Conservation (phyloP, 2,329 filamentous ascomycete species). For the Tolypocladium endophyticum region DNA sequence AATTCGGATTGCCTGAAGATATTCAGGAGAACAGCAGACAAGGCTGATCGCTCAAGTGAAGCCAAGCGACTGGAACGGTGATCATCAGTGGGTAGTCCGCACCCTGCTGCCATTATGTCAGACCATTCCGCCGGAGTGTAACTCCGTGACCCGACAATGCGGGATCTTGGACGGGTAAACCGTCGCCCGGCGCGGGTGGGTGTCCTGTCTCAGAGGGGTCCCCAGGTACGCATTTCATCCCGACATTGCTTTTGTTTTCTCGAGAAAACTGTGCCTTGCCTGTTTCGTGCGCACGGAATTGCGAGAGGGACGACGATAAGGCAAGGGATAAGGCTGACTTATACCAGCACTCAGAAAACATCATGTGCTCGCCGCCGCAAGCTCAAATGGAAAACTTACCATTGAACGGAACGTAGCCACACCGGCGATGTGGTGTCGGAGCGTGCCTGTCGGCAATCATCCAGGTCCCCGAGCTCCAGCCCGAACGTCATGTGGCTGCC, state of each 20-base stretch:
- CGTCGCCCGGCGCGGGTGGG: neutral
- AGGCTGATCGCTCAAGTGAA: neutral
- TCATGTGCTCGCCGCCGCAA: neutral
- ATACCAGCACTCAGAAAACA: neutral
- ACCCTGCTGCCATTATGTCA: neutral
- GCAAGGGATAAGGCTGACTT: neutral
- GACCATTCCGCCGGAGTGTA: neutral
- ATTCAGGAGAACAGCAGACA: neutral
- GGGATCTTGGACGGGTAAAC: neutral
- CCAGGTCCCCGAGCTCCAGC: neutral
- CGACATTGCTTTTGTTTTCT: conserved; percentile 8
- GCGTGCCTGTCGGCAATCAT: neutral
- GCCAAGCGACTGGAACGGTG: neutral
- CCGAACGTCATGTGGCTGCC: neutral
- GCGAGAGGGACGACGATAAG: neutral
- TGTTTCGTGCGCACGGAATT: conserved; percentile 2
- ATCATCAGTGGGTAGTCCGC: neutral
- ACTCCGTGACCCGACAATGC: neutral
- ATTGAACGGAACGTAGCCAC: neutral
- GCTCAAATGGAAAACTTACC: neutral
- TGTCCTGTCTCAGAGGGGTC: neutral
- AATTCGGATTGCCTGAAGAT: neutral
- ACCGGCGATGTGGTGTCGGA: neutral
- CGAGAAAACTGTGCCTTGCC: conserved; percentile 11
- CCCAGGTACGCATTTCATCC: neutral